These are phyloP conservation scores for Fusarium circinatum DNA, from an alignment of 2,329 filamentous ascomycete species.

Conservation along the genomic window DNA sequence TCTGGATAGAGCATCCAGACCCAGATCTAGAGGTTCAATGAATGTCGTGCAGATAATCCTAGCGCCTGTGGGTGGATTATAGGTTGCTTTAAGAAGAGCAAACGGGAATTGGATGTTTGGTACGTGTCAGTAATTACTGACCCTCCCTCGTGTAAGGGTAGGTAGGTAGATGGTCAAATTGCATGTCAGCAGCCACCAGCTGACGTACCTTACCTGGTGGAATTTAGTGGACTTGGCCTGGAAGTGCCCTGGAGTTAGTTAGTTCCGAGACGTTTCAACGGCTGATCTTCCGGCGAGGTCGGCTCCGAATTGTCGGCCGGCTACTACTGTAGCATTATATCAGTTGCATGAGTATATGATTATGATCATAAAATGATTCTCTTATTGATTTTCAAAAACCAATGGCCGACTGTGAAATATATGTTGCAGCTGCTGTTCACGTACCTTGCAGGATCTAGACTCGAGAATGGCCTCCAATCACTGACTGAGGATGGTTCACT, in stretches of 20 bases:
- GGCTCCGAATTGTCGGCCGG: constrained; percentile 25
- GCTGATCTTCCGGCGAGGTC: constrained; percentile 9
- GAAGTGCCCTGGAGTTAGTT: constrained; percentile 26
- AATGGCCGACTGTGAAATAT: not conserved
- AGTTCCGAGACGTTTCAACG: constrained; percentile 30
- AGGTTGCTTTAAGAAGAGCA: constrained; percentile 24
- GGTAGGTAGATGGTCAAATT: constrained; percentile 15
- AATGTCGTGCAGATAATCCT: constrained; percentile 29
- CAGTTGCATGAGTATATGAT: not conserved
- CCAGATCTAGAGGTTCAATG: constrained; percentile 19
- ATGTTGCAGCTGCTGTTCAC: not conserved
- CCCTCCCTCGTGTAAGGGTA: constrained; percentile 21
- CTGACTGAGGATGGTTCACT: not conserved
- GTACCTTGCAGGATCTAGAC: not conserved
- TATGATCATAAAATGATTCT: not conserved
- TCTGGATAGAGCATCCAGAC: constrained; percentile 36
- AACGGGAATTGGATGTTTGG: constrained; percentile 21
- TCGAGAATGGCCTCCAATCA: not conserved
- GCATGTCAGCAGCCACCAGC: constrained; percentile 36
- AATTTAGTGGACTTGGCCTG: constrained; percentile 41
- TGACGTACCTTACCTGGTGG: constrained; percentile 13
- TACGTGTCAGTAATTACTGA: constrained; percentile 17
- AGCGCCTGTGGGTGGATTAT: constrained; percentile 13
- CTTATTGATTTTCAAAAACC: not conserved
- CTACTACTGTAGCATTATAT: constrained; percentile 4